Base-by-base conservation (phyloP, 306 rosid species). In the Lupinus albus region DNA sequence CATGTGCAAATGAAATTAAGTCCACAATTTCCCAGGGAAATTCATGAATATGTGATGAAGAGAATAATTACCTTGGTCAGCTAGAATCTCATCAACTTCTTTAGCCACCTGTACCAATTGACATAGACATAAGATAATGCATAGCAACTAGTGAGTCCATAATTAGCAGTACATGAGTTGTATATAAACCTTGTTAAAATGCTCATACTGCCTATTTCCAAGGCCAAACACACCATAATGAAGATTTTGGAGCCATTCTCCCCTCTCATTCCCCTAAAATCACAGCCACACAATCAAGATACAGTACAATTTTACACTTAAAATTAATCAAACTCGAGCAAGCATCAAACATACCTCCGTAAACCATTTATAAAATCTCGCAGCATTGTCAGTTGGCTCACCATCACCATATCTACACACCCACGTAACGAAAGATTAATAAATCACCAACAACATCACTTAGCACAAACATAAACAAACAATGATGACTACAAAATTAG, bases 361-460 rank as follows among this genome's bases (percentile, higher is more conserved):
- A 75, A 94, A 86, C 97, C 99, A 94, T 84, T 91, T 94, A 72
- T 85, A 94, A 76, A 94, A 94, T 61, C 89, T 85, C 0, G 97
- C 96, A 1, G 99, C 97, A 66, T 94, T 94, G 68, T 94, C 99
- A 0, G 99, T 94, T 51, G 99, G 99, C 79, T 94, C 99, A 11
- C 99, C 99, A 75, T 94, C 99, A 70, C 99, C 99, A 75, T 94
- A 94, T 84, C 99, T 94, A 81, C 75, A 83, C 47, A 54, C 69
- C 36, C 62, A 65, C 76, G 65, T 32, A 62, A 71, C 76, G 59
- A 67, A 38, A 52, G 46, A 73, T 57, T 33, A 33, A 6, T 68
- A 52, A 60, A 61, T 20, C 7, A 71, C 15, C 53, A 48, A 46
- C 17, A 53, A 20, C 1, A 52, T 0, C 28, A 58, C 45, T 39